Percentiles rank a stretch among this genome's conserved stretches.
Evolutionary conservation across 805 yeast genomes (phyloP).

Genomic region (Kazachstania taianensis): DNA sequence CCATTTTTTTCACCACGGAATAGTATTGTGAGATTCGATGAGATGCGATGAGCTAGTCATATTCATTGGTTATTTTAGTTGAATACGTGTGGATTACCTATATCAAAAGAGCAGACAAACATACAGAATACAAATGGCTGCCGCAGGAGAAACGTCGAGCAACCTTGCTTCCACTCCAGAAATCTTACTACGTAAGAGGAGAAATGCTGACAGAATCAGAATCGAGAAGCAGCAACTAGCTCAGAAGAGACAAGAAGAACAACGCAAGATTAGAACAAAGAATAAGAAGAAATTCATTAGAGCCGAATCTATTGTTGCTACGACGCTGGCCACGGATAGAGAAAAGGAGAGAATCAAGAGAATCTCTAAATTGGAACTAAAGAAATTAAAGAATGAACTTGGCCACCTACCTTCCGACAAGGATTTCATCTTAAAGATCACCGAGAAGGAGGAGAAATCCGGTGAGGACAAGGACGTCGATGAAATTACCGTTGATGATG

Average conservation of each 20-base stretch:
- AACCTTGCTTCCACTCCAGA: conserved; percentile 74
- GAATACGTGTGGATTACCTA: too few relatives aligned
- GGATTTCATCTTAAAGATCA: conserved; percentile 28
- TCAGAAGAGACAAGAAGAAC: conserved; percentile 38
- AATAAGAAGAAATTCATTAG: conserved; percentile 50
- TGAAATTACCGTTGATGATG: conserved; percentile 12
- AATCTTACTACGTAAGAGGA: conserved; percentile 66
- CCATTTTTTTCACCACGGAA: too few relatives aligned
- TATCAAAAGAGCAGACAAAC: too few relatives aligned
- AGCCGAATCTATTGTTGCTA: conserved; percentile 65
- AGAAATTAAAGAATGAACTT: conserved; percentile 21
- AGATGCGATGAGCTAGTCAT: conserved; percentile 1
- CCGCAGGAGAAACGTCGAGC: too few relatives aligned
- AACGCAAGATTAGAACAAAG: conserved; percentile 34
- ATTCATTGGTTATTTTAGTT: too few relatives aligned
- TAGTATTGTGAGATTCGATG: conserved; percentile 13
- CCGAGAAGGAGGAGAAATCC: conserved; percentile 13
- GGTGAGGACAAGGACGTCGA: conserved; percentile 12
- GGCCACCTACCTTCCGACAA: conserved; percentile 24
- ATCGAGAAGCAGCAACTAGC: conserved; percentile 64
- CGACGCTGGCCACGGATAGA: conserved; percentile 52
- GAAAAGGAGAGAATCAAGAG: conserved; percentile 60
- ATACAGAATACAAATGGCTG: too few relatives aligned
- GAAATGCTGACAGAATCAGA: conserved; percentile 64
- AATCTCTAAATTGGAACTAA: conserved; percentile 43